Evolutionary conservation across 2,329 filamentous ascomycete species (phyloP).

Genomic region (Rutstroemia sydowiana): DNA sequence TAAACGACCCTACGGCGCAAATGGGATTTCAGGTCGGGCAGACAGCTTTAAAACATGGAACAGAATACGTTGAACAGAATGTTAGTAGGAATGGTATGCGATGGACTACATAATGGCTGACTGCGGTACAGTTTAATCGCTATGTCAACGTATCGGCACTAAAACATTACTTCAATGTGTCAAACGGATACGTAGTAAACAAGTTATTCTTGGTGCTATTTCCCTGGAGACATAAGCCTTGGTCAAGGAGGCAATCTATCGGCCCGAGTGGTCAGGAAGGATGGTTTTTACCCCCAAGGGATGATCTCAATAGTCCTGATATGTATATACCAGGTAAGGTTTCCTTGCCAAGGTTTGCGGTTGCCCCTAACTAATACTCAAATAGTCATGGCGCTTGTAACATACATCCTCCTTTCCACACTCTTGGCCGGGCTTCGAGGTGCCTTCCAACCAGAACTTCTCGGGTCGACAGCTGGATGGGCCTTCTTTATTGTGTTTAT

Average conservation of each 20-base stretch:
- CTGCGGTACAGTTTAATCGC: slow-evolving; percentile 53
- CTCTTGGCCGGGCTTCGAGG: slow-evolving; percentile 83
- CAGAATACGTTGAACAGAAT: slow-evolving; percentile 93
- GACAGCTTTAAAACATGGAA: slow-evolving; percentile 82
- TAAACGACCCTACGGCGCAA: slow-evolving; percentile 91
- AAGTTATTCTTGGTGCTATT: slow-evolving; percentile 93
- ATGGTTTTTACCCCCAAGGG: slow-evolving; percentile 82
- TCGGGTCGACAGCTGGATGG: slow-evolving; percentile 74
- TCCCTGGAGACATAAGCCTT: slow-evolving; percentile 95
- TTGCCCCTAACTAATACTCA: background rate
- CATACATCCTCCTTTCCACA: slow-evolving; percentile 91
- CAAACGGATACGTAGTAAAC: slow-evolving; percentile 90
- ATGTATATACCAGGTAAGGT: slow-evolving; percentile 80
- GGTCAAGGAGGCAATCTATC: slow-evolving; percentile 81
- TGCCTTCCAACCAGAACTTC: slow-evolving; percentile 86
- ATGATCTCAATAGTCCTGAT: slow-evolving; percentile 95
- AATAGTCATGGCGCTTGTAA: slow-evolving; percentile 85
- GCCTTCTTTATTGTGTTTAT: slow-evolving; percentile 76
- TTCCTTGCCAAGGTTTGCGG: background rate
- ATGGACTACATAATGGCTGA: slow-evolving; percentile 11
- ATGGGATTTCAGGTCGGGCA: slow-evolving; percentile 92
- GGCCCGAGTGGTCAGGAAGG: slow-evolving; percentile 63
- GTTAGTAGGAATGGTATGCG: slow-evolving; percentile 39
- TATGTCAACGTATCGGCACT: slow-evolving; percentile 89
- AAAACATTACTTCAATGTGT: slow-evolving; percentile 99